Evolutionary conservation across 2,329 filamentous ascomycete species (phyloP).

Genomic region (Cadophora sp.): DNA sequence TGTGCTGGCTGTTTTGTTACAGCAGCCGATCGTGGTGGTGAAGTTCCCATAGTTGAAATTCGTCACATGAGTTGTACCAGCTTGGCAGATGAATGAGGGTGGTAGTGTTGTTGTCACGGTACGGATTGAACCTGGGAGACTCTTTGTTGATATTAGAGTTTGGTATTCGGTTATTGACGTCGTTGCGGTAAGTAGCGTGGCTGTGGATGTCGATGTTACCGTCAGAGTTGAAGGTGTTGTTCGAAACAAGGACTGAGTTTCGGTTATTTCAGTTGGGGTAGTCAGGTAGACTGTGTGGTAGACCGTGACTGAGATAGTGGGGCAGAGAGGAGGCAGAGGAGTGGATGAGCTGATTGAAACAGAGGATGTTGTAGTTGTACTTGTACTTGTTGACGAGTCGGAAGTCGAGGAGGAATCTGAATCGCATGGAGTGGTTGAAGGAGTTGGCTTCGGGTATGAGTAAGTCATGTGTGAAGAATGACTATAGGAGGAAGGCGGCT

Average conservation of each 20-base stretch:
- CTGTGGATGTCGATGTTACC: constrained; percentile 7
- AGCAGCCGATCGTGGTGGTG: constrained; percentile 30
- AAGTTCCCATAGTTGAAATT: constrained; percentile 34
- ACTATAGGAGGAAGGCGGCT: neutral
- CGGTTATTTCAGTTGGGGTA: constrained; percentile 20
- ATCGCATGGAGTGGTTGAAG: neutral
- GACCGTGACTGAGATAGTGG: constrained; percentile 20
- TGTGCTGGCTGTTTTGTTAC: constrained; percentile 21
- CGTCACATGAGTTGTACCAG: constrained; percentile 32
- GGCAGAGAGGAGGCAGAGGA: constrained; percentile 1
- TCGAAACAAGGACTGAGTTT: constrained; percentile 3
- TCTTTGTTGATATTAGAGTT: constrained; percentile 15
- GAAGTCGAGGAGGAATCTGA: neutral
- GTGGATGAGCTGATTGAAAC: neutral
- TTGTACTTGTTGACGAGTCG: neutral
- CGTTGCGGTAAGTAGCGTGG: neutral
- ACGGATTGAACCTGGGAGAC: constrained; percentile 41
- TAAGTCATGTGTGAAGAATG: neutral
- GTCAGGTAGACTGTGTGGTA: constrained; percentile 19
- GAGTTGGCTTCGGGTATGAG: neutral
- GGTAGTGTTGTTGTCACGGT: constrained; percentile 20
- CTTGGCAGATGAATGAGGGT: constrained; percentile 27
- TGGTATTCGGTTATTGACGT: constrained; percentile 18
- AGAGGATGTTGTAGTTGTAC: constrained; percentile 10
- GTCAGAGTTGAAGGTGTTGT: neutral